Evolutionary conservation across 768 basidiomycete genomes (phyloP).

Genomic region (Porphyrellus cyaneotinctus): DNA sequence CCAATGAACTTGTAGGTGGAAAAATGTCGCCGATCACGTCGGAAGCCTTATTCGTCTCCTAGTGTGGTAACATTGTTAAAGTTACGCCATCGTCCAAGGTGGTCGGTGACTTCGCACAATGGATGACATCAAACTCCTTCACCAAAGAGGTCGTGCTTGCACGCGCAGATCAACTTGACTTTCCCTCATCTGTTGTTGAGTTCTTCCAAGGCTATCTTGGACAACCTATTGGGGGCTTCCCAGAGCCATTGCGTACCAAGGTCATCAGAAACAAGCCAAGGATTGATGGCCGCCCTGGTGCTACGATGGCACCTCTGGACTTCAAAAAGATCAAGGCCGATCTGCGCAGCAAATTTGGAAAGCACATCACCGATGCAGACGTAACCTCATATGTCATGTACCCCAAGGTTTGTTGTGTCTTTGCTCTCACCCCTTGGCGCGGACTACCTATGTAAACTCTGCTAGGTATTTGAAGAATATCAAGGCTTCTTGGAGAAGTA

Average conservation of each 20-base stretch:
- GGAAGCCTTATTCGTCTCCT: conserved; percentile 9
- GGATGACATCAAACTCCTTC: conserved; percentile 95
- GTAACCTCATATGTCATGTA: conserved; percentile 98
- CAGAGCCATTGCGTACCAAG: conserved; percentile 87
- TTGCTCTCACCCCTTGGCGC: conserved; percentile 1
- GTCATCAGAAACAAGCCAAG: conserved; percentile 92
- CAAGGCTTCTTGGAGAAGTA: conserved; percentile 93
- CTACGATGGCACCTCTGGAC: conserved; percentile 81
- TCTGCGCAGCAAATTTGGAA: conserved; percentile 89
- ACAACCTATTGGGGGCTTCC: conserved; percentile 97
- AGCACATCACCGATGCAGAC: conserved; percentile 89
- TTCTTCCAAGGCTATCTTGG: conserved; percentile 99
- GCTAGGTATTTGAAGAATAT: conserved; percentile 93
- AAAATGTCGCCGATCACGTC: background rate
- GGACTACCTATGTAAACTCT: conserved; percentile 13
- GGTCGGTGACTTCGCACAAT: conserved; percentile 98
- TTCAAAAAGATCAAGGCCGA: conserved; percentile 96
- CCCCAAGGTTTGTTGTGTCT: conserved; percentile 66
- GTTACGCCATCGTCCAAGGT: conserved; percentile 99
- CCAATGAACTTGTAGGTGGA: conserved; percentile 79
- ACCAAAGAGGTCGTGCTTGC: conserved; percentile 82
- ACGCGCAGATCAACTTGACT: conserved; percentile 87
- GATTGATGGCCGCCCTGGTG: conserved; percentile 92
- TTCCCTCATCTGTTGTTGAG: conserved; percentile 95
- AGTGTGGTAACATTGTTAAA: conserved; percentile 99